Conservation (phyloP, 2,329 filamentous ascomycete genomes). For the Orbilia oligospora region DNA sequence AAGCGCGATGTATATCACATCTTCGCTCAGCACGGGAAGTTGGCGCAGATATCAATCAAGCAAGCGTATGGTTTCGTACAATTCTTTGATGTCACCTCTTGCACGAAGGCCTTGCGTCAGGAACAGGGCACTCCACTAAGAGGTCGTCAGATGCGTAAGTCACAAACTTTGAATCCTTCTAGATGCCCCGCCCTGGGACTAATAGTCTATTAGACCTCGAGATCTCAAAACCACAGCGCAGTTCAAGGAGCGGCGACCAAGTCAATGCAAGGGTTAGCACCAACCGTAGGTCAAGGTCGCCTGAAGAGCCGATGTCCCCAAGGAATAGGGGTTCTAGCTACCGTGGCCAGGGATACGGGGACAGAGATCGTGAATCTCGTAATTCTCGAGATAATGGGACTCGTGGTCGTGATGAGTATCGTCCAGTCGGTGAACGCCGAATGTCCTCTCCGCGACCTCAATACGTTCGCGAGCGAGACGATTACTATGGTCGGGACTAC, state of each 20-base stretch:
- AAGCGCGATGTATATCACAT: conserved; percentile 94
- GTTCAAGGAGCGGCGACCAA: conserved; percentile 71
- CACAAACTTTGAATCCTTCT: not conserved
- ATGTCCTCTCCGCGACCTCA: conserved; percentile 70
- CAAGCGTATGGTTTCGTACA: conserved; percentile 98
- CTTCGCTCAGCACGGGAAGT: conserved; percentile 85
- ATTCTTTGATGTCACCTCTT: conserved; percentile 83
- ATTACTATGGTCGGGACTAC: conserved; percentile 72
- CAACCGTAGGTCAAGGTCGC: conserved; percentile 67
- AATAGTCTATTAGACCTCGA: conserved; percentile 77
- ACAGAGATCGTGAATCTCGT: conserved; percentile 67
- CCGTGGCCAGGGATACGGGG: conserved; percentile 66
- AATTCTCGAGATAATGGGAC: conserved; percentile 60
- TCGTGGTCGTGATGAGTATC: conserved; percentile 75
- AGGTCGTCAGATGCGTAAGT: conserved; percentile 93
- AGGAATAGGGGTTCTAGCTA: conserved; percentile 69
- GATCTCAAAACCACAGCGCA: conserved; percentile 88
- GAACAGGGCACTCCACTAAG: conserved; percentile 86
- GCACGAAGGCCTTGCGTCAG: conserved; percentile 79
- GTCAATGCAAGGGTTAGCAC: conserved; percentile 66
- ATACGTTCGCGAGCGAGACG: conserved; percentile 79
- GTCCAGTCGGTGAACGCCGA: conserved; percentile 65
- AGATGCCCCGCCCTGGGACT: conserved; percentile 48
- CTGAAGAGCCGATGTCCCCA: conserved; percentile 62
- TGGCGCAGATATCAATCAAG: conserved; percentile 96